Evolutionary conservation across 495 filamentous ascomycete species (phyloP).

Genomic region (Haplographium delicatum): DNA sequence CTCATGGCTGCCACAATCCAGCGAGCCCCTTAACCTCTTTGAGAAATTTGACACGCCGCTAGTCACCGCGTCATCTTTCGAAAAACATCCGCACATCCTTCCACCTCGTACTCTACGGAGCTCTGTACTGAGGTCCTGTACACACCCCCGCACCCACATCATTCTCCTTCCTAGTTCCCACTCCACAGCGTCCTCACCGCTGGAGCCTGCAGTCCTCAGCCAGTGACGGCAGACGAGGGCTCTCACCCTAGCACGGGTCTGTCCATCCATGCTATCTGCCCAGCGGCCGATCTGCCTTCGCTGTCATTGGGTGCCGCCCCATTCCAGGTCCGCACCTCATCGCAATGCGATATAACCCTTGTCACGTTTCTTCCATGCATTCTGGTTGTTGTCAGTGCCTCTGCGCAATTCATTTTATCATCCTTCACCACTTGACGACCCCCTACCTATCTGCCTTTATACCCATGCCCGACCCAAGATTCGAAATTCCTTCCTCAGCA

Average conservation of each 20-base stretch:
- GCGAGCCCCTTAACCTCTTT: slow-evolving; percentile 2
- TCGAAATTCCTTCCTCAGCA: slow-evolving; percentile 7
- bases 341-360: slow-evolving; percentile 15
- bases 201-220: slow-evolving; percentile 2
- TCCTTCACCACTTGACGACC: not conserved
- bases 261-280: not conserved
- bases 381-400: not conserved
- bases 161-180: not conserved
- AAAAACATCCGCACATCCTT: slow-evolving; percentile 9
- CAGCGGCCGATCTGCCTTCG: slow-evolving; percentile 6
- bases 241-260: not conserved
- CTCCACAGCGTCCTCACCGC: not conserved
- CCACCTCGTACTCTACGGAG: not conserved
- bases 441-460: too few species aligned
- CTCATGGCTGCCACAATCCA: slow-evolving; percentile 1
- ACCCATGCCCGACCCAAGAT: too few species aligned
- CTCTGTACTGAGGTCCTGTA: too few species aligned
- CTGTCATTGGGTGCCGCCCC: slow-evolving; percentile 5
- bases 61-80: slow-evolving; percentile 22
- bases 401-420: not conserved
- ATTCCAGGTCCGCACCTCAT: not conserved
- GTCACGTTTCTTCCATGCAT: slow-evolving; percentile 27
- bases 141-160: too few species aligned
- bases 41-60: slow-evolving; percentile 23
- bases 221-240: not conserved